Conservation (phyloP, 768 basidiomycete genomes). For the Collybia sordida region DNA sequence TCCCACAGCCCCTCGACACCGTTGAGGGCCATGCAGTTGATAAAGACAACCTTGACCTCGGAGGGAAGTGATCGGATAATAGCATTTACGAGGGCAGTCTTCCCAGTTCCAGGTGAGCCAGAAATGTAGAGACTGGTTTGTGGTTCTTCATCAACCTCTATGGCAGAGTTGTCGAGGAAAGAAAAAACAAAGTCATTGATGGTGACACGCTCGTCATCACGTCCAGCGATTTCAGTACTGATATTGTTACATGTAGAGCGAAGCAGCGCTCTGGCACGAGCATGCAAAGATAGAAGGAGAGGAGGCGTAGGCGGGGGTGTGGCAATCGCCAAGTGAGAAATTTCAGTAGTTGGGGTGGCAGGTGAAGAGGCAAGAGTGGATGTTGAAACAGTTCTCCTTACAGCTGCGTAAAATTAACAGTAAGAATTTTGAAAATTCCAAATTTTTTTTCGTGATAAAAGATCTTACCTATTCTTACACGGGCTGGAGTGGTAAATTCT, state of each 20-base stretch:
- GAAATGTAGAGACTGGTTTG: conserved; percentile 78
- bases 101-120: conserved; percentile 90
- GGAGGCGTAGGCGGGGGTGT: conserved; percentile 69
- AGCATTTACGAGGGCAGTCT: conserved; percentile 80
- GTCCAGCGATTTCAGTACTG: conserved; percentile 59
- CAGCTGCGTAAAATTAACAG: conserved; percentile 27
- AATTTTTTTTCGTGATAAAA: conserved; percentile 2
- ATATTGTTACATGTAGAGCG: conserved; percentile 65
- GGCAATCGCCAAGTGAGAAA: conserved; percentile 42
- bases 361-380: conserved; percentile 36
- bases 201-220: conserved; percentile 57
- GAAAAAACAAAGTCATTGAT: conserved; percentile 61
- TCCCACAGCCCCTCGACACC: conserved; percentile 72
- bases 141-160: conserved; percentile 16
- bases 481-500: conserved; percentile 41
- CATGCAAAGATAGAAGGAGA: conserved; percentile 47
- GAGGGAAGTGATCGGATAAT: conserved; percentile 46
- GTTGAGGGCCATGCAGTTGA: conserved; percentile 83
- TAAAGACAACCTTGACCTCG: conserved; percentile 48
- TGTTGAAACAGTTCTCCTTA: conserved; percentile 48
- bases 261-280: conserved; percentile 66
- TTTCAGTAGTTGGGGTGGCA: conserved; percentile 44
- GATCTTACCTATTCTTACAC: conserved; percentile 40
- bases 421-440: conserved; percentile 6
- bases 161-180: conserved; percentile 40